Conservation (phyloP, 352 stramenopile species). For the Saprolegnia diclina region DNA sequence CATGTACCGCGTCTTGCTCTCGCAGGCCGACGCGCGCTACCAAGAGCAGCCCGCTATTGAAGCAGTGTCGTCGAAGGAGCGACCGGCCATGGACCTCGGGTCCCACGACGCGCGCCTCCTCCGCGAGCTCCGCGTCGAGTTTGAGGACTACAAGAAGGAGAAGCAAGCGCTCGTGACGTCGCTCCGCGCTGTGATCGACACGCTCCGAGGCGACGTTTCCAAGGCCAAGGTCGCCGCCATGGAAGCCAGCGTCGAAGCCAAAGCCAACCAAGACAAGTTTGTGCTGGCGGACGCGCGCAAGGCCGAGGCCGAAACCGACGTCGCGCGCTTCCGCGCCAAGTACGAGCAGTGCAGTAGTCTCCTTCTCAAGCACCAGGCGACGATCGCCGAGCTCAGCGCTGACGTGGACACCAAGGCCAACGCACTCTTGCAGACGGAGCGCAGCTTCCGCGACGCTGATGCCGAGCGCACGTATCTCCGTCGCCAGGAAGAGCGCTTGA, state of each 20-base stretch:
- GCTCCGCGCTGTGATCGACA: constrained; percentile 60
- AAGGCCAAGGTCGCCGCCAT: constrained; percentile 50
- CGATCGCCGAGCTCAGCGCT: constrained; percentile 46
- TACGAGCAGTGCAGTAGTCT: constrained; percentile 54
- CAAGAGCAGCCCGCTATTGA: constrained; percentile 27
- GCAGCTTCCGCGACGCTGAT: constrained; percentile 40
- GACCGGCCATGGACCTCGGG: background rate
- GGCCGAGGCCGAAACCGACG: constrained; percentile 53
- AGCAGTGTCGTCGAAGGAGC: background rate
- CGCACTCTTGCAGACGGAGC: constrained; percentile 36
- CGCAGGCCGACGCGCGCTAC: constrained; percentile 81
- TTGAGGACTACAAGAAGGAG: constrained; percentile 76
- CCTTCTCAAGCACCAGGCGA: constrained; percentile 58
- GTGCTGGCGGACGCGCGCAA: constrained; percentile 49
- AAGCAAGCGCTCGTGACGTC: constrained; percentile 59
- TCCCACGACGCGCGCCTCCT: constrained; percentile 36
- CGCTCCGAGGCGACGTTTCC: constrained; percentile 44
- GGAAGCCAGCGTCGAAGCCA: constrained; percentile 62
- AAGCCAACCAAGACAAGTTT: constrained; percentile 57
- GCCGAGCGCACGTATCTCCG: constrained; percentile 43
- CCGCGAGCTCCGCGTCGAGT: constrained; percentile 60
- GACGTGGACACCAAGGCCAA: constrained; percentile 50
- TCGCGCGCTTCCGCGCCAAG: constrained; percentile 52
- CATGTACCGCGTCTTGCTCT: constrained; percentile 91
- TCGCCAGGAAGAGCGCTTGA: constrained; percentile 57